Percentiles rank a stretch among this genome's conserved stretches.
Evolutionary conservation across 1,284 basidiomycete species (phyloP).

Genomic region (Microbotryum violaceum): DNA sequence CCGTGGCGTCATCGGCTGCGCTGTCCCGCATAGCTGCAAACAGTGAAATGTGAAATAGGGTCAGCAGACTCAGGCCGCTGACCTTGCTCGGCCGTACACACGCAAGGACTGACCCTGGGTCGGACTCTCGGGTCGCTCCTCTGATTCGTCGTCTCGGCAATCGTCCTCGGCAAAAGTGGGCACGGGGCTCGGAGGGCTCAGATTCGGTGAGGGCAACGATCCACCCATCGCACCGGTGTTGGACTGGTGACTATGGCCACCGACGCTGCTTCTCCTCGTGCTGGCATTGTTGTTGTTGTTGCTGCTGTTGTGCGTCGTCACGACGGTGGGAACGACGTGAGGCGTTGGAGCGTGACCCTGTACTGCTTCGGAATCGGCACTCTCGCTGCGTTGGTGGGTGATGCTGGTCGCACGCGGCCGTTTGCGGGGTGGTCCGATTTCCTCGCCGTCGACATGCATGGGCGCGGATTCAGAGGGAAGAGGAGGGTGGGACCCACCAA

Average conservation of each 20-base stretch:
- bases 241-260: too few species aligned
- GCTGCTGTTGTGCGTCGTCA: too few species aligned
- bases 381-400: neutral
- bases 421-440: slow-evolving; percentile 21
- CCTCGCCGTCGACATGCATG: too few species aligned
- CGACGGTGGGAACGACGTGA: neutral
- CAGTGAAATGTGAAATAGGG: neutral
- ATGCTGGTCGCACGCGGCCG: slow-evolving; percentile 9
- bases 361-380: neutral
- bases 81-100: too few species aligned
- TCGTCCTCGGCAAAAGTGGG: slow-evolving; percentile 19
- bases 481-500: too few species aligned
- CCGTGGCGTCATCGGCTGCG: too few species aligned
- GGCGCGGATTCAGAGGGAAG: too few species aligned
- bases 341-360: neutral
- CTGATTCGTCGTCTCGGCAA: neutral
- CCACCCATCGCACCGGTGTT: too few species aligned
- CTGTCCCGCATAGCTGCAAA: too few species aligned
- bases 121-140: neutral
- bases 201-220: slow-evolving; percentile 24
- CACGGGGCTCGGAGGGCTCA: slow-evolving; percentile 27
- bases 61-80: neutral
- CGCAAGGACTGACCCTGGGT: neutral
- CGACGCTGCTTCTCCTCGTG: too few species aligned
- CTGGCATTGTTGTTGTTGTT: too few species aligned